Conservation (phyloP, 345 rosid genomes). For the Atalantia buxifolia region DNA sequence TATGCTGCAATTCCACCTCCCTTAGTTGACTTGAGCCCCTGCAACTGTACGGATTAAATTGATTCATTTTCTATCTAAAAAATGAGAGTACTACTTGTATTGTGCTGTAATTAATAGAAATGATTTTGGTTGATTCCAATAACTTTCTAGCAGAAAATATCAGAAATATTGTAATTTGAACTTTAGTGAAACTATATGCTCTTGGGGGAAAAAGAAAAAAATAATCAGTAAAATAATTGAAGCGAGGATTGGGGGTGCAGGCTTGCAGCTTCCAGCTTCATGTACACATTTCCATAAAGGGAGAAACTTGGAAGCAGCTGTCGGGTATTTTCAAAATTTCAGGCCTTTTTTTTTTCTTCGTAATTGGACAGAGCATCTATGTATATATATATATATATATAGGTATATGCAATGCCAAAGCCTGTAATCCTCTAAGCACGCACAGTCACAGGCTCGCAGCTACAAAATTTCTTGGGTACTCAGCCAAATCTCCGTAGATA, state of each 20-base stretch:
- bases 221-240: conserved; percentile 5
- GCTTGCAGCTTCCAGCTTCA: conserved; percentile 16
- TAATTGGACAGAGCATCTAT: conserved; percentile 9
- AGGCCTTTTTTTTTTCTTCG: neutral
- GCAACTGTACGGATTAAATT: too few species aligned
- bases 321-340: neutral
- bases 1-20: too few species aligned
- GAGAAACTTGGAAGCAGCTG: neutral
- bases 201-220: neutral
- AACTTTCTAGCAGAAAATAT: too few species aligned
- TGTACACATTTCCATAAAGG: conserved; percentile 20
- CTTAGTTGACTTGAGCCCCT: too few species aligned
- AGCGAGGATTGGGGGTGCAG: neutral
- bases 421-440: neutral
- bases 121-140: too few species aligned
- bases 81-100: too few species aligned
- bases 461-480: conserved; percentile 6
- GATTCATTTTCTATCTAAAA: too few species aligned
- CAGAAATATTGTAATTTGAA: too few species aligned
- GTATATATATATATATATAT: neutral
- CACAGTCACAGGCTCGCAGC: neutral
- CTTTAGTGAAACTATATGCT: neutral
- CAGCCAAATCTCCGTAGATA: conserved; percentile 16
- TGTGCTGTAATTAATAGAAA: too few species aligned
- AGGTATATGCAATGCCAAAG: conserved; percentile 1